Evolutionary conservation across 352 stramenopile genomes (phyloP).

Genomic region (Globisporangium radiosum): DNA sequence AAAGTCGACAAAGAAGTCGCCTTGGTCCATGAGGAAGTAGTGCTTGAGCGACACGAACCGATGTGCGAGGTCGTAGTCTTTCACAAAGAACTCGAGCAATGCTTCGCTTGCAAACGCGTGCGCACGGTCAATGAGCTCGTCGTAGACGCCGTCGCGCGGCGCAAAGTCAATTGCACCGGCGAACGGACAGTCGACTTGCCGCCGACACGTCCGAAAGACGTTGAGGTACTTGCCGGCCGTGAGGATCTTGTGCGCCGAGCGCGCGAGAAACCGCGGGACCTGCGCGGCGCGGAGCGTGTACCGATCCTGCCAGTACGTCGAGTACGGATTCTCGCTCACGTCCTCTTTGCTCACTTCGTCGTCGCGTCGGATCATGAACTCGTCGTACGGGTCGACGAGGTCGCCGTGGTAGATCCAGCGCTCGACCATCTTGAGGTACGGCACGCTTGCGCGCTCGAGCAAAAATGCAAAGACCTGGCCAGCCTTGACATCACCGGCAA

Average conservation of each 20-base stretch:
- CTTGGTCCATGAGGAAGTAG: constrained; percentile 98
- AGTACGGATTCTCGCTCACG: constrained; percentile 84
- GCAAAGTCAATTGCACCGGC: constrained; percentile 59
- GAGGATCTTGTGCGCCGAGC: constrained; percentile 79
- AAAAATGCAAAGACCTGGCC: constrained; percentile 77
- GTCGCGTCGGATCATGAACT: constrained; percentile 89
- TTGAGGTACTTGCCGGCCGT: constrained; percentile 92
- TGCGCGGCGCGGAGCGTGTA: constrained; percentile 77
- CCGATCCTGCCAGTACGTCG: constrained; percentile 85
- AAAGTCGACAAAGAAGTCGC: constrained; percentile 98
- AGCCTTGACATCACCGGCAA: constrained; percentile 75
- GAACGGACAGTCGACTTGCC: constrained; percentile 76
- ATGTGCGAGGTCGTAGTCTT: constrained; percentile 75
- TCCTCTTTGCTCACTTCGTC: constrained; percentile 73
- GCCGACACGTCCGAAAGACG: constrained; percentile 80
- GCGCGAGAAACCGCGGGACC: constrained; percentile 76
- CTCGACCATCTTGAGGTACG: constrained; percentile 89
- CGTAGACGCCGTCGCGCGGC: constrained; percentile 61
- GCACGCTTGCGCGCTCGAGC: constrained; percentile 73
- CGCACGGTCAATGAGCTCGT: constrained; percentile 81
- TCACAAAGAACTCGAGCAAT: constrained; percentile 75
- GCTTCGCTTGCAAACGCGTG: constrained; percentile 74
- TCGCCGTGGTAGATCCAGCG: constrained; percentile 88
- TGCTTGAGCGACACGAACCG: constrained; percentile 90
- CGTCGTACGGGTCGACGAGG: constrained; percentile 86